Percentiles rank a stretch among this genome's conserved stretches.
Evolutionary conservation across 2,329 filamentous ascomycete genomes (phyloP).

Genomic region (Talaromyces islandicus): DNA sequence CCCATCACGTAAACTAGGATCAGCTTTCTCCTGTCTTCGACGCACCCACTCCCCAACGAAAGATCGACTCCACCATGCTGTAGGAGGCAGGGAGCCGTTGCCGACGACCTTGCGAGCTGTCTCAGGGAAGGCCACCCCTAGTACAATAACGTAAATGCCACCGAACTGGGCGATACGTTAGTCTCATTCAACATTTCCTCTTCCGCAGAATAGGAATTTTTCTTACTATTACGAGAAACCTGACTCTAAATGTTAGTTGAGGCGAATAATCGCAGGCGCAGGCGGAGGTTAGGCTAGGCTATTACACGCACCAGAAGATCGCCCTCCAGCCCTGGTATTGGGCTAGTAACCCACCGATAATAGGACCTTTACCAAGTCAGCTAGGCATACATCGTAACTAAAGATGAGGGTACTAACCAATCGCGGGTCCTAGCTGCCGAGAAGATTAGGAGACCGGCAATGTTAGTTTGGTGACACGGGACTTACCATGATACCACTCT

Average conservation of each 20-base stretch:
- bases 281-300: not conserved
- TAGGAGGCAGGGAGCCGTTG: slow-evolving; percentile 29
- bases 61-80: slow-evolving; percentile 25
- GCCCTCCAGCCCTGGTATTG: slow-evolving; percentile 34
- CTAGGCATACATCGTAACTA: not conserved
- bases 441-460: not conserved
- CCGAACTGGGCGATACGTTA: slow-evolving; percentile 17
- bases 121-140: slow-evolving; percentile 31
- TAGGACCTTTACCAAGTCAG: slow-evolving; percentile 28
- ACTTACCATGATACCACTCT: slow-evolving; percentile 1
- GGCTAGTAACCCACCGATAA: slow-evolving; percentile 29
- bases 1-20: not conserved
- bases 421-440: not conserved
- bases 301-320: slow-evolving; percentile 42
- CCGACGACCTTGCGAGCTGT: slow-evolving; percentile 32
- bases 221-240: slow-evolving; percentile 5
- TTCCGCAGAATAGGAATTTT: not conserved
- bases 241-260: not conserved
- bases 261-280: not conserved
- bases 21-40: slow-evolving; percentile 5
- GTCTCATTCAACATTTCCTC: not conserved
- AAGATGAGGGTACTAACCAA: not conserved
- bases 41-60: slow-evolving; percentile 21
- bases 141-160: slow-evolving; percentile 28
- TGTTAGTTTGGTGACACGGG: not conserved